Conservation (phyloP, 106 monocot genomes). For the Dendrobium catenatum region DNA sequence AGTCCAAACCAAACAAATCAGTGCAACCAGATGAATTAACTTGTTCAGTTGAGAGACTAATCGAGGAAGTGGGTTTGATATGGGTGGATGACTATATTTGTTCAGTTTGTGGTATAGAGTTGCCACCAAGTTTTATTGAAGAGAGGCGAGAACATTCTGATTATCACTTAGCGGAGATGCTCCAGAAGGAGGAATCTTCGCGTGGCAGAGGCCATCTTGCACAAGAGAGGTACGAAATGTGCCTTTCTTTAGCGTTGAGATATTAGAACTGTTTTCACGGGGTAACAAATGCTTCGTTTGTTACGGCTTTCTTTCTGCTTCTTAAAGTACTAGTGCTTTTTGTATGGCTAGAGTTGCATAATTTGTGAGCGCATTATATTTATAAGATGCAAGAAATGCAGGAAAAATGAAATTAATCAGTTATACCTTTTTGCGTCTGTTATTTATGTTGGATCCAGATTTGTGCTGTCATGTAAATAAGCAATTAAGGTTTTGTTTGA, state of each 20-base stretch:
- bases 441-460: too few species aligned
- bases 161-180: constrained; percentile 75
- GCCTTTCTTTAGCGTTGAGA: neutral
- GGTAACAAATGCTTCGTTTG: neutral
- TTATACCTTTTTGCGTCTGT: too few species aligned
- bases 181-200: constrained; percentile 64
- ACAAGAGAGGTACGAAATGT: constrained; percentile 21
- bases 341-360: too few species aligned
- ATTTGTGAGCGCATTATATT: too few species aligned
- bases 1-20: neutral
- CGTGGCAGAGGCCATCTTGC: neutral
- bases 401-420: too few species aligned
- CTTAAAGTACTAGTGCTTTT: too few species aligned
- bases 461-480: neutral
- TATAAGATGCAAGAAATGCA: too few species aligned
- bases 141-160: constrained; percentile 90
- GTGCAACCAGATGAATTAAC: neutral
- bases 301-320: too few species aligned
- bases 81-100: constrained; percentile 85
- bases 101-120: constrained; percentile 69
- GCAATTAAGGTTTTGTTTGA: neutral
- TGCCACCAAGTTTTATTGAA: constrained; percentile 63
- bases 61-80: constrained; percentile 13
- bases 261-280: neutral
- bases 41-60: neutral